Base-by-base conservation (phyloP, 1,284 basidiomycete species). In the Cryptococcus sp. region DNA sequence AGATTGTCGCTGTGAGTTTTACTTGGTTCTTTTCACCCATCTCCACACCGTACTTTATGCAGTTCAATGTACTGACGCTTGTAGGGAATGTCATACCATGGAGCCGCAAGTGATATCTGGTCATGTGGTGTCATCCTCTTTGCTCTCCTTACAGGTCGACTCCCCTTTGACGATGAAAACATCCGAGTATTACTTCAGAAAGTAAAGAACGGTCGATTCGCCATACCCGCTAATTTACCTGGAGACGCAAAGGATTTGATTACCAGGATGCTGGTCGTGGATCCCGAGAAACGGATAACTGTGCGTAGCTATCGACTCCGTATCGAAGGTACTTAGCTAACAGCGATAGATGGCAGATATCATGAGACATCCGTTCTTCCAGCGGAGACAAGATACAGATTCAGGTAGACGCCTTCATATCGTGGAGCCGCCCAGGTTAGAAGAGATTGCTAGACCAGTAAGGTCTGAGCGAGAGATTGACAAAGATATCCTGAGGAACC, bases 51-150 rank as follows among this genome's bases (percentile, higher is more conserved):
- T 94, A 89, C 90, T 81, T 94, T 46, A 93, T 84, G 72, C 89
- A 89, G 34, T 90, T 88, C 58, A 89, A 91, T 7, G 79, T 87
- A 31, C 83, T 94, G 51, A 91, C 36, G 70, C 90, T 94, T 89
- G 71, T 82, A 82, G 76, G 90, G 90, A 8, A 79, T 83, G 49
- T 84, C 86, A 15, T 98, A 97, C 73, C 84, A 93, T 67, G 95
- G 94, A 31, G 83, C 86, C 1, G 83, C 84, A 23, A 86, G 91
- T 37, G 94, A 98, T 74, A 90, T 96, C 69, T 98, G 95, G 95
- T 95, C 91, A 44, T 96, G 93, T 71, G 94, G 94, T 53, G 86
- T 98, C 67, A 94, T 97, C 65, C 83, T 98, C 52, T 93, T 87
- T 66, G 92, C 90, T 15, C 80, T 97, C 15, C 81, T 97, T 15